These are phyloP conservation scores for Diplodia corticola DNA, from an alignment of 2,329 filamentous ascomycete genomes.

Conservation along the genomic window DNA sequence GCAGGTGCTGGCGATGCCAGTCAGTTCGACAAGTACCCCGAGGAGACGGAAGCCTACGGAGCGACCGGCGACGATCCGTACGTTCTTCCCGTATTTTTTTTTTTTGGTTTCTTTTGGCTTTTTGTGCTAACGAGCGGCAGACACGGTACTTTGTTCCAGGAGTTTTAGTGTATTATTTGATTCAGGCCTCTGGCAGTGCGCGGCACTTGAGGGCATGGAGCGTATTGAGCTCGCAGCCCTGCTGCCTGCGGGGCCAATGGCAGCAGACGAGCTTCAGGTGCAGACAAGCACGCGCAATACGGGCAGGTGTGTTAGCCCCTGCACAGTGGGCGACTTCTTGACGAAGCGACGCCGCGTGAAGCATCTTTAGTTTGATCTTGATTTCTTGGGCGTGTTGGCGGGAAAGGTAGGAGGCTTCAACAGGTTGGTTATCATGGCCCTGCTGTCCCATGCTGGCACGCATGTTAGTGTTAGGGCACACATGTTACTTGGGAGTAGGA, in stretches of 20 bases:
- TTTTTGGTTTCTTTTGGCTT: no score
- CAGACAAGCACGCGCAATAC: not conserved
- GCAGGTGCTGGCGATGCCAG: slow-evolving; percentile 93
- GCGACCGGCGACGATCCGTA: slow-evolving; percentile 78
- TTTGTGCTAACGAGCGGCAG: slow-evolving; percentile 27
- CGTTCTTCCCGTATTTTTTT: slow-evolving; percentile 39
- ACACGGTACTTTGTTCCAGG: slow-evolving; percentile 38
- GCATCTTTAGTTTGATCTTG: slow-evolving; percentile 20
- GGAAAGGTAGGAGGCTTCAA: slow-evolving; percentile 2
- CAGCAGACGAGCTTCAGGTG: not conserved
- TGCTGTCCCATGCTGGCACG: slow-evolving; percentile 8
- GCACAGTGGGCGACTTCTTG: slow-evolving; percentile 1
- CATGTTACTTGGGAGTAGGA: not conserved
- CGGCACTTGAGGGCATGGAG: not conserved
- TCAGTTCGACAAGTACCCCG: slow-evolving; percentile 96
- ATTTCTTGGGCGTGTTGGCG: slow-evolving; percentile 8
- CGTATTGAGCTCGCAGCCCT: not conserved
- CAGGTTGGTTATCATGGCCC: slow-evolving; percentile 13
- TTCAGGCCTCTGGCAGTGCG: not conserved
- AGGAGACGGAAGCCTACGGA: slow-evolving; percentile 93
- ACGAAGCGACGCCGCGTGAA: slow-evolving; percentile 6
- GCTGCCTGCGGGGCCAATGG: not conserved
- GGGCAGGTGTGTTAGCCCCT: not conserved
- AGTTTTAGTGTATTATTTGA: slow-evolving; percentile 29
- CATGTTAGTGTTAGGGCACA: slow-evolving; percentile 18